Base-by-base conservation (phyloP, 176 grass and related monocot genomes). In the Triticum dicoccoides region DNA sequence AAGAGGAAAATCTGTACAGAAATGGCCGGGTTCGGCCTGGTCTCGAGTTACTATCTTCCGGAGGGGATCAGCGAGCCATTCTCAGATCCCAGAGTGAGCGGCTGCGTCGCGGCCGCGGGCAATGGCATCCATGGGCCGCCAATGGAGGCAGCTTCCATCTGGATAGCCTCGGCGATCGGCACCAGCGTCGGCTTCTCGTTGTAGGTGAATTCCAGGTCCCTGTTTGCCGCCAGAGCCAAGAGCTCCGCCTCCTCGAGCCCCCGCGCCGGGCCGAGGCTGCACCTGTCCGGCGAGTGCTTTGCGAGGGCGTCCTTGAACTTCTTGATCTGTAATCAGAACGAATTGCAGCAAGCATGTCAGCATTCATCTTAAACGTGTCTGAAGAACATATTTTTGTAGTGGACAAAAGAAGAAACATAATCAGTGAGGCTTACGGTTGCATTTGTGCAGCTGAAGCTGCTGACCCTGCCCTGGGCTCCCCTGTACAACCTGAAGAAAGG, bases 401-500 rank as follows among this genome's bases (percentile, higher is more conserved):
- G 29, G 29, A 30, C 29, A 30, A 30, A 18, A 54, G 6, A 5
- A 54, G 51, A 54, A 1, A 3, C 14, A 15, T 5, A 2, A 51
- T 15, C 13, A 51, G 61, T 73, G 78, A 33, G 69, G 51, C 76
- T 88, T 85, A 96, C 97, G 2, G 97, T 99, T 81, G 94, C 94
- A 23, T 91, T 96, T 32, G 97, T 99, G 94, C 97, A 99, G 87
- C 97, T 99, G 94, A 99, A 99, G 82, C 97, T 92, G 74, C 90
- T 92, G 25, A 99, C 85, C 6, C 92, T 77, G 4, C 97, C 97
- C 58, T 99, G 88, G 8, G 94, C 90, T 79, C 97, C 97, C 47
- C 92, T 82, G 74, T 94, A 99, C 73, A 99, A 94, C 85, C 94
- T 86, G 83, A 99, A 99, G 85, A 99, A 99, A 0, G 97, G 97